Conservation (phyloP, 2,329 filamentous ascomycete genomes). For the Aspergillus niger region DNA sequence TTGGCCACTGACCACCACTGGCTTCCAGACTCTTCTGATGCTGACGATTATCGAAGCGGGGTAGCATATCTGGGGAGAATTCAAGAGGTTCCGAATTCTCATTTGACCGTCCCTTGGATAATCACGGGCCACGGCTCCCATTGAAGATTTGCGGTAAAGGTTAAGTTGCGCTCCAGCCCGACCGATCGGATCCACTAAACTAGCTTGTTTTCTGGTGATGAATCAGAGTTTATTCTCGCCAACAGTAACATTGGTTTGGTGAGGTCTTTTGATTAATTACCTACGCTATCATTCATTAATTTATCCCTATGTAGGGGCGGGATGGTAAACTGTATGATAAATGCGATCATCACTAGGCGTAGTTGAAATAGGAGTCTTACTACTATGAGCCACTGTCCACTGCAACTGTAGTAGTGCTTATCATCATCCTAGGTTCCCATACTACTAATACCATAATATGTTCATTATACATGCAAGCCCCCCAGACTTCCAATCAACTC, state of each 20-base stretch:
- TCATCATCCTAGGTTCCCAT: not conserved
- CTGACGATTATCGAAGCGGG: not conserved
- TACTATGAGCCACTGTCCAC: too few relatives aligned
- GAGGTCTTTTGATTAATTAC: not conserved
- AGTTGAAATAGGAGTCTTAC: too few relatives aligned
- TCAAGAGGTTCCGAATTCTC: not conserved
- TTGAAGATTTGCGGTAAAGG: slow-evolving; percentile 11
- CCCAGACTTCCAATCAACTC: not conserved
- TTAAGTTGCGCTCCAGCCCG: slow-evolving; percentile 23
- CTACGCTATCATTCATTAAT: not conserved
- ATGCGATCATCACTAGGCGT: too few relatives aligned
- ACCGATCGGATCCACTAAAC: slow-evolving; percentile 28
- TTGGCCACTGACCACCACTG: not conserved
- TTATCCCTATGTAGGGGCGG: not conserved
- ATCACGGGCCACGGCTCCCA: not conserved
- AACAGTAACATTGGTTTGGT: not conserved
- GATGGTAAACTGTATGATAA: not conserved
- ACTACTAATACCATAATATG: too few relatives aligned
- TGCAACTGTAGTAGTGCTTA: too few relatives aligned
- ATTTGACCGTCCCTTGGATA: not conserved
- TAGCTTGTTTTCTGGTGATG: slow-evolving; percentile 16
- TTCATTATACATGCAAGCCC: not conserved
- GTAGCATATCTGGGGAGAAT: not conserved
- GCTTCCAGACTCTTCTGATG: not conserved
- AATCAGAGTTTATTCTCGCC: slow-evolving; percentile 10